A percentile compares a stretch with the other conserved stretches of the same genome.
phyloP scores from a whole-genome alignment of 1,284 basidiomycete species.

The Somion occarium region DNA sequence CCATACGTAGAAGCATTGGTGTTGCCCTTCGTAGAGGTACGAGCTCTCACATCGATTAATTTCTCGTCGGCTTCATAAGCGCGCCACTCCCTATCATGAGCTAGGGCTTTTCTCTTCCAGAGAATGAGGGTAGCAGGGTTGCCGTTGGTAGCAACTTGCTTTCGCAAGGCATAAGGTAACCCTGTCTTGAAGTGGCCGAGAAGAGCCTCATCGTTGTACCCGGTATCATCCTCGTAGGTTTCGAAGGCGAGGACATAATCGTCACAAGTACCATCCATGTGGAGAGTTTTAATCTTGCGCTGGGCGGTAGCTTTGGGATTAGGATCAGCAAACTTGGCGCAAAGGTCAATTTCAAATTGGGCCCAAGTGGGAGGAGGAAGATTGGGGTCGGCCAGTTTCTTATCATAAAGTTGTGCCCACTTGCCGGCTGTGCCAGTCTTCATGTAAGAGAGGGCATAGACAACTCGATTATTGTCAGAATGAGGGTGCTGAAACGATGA shows the following conservation, averaged over 20 bases:
- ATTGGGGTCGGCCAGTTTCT: too few species aligned
- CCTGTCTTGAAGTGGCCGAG: neutral
- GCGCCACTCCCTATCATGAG: neutral
- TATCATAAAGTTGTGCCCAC: neutral
- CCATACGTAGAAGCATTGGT: neutral
- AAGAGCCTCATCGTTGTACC: conserved; percentile 4
- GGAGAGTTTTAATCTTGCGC: neutral
- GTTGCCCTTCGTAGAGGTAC: neutral
- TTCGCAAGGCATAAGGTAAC: neutral
- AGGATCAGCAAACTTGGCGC: neutral
- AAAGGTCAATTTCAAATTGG: neutral
- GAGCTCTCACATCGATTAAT: too few species aligned
- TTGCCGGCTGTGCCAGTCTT: neutral
- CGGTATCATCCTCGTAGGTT: neutral
- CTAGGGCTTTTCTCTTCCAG: conserved; percentile 1
- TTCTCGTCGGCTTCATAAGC: neutral
- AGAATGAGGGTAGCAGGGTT: neutral
- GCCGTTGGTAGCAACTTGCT: neutral
- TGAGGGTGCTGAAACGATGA: neutral
- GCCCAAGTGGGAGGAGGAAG: neutral
- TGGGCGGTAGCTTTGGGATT: neutral
- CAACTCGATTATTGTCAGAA: neutral
- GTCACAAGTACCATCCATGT: neutral
- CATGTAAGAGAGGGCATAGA: neutral
- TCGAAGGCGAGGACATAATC: conserved; percentile 5